These are phyloP conservation scores for Podila minutissima DNA, from an alignment of 192 early-diverging fungal genomes.

Conservation along the genomic window DNA sequence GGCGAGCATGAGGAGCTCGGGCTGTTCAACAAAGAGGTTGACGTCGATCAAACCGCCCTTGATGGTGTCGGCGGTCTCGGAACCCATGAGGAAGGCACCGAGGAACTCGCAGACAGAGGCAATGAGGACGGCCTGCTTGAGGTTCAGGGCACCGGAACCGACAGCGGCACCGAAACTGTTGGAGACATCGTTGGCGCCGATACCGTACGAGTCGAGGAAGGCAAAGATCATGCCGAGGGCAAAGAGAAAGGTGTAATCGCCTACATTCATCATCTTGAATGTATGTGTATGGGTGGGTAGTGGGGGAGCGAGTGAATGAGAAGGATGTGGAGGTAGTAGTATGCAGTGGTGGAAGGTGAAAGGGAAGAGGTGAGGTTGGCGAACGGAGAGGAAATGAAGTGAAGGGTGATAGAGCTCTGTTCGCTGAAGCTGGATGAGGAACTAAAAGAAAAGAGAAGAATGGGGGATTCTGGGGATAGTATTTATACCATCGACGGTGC, in stretches of 20 bases:
- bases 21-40: conserved; percentile 60
- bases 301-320: not conserved
- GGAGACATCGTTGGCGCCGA: conserved; percentile 82
- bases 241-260: conserved; percentile 72
- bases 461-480: too few relatives aligned
- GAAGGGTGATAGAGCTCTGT: not conserved
- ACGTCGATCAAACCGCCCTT: conserved; percentile 74
- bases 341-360: too few relatives aligned
- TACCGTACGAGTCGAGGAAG: conserved; percentile 76
- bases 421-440: too few relatives aligned
- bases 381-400: not conserved
- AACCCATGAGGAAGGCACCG: conserved; percentile 79
- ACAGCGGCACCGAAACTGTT: conserved; percentile 82
- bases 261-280: not conserved
- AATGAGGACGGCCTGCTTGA: conserved; percentile 76
- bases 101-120: conserved; percentile 84
- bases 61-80: conserved; percentile 78
- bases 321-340: not conserved
- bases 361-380: not conserved
- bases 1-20: conserved; percentile 76
- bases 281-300: not conserved
- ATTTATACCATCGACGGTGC: too few relatives aligned
- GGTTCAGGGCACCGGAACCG: conserved; percentile 71
- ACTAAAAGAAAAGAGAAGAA: not conserved
- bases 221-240: conserved; percentile 70